Evolutionary conservation across 768 basidiomycete species (phyloP).

Genomic region (Clavaria fumosa): DNA sequence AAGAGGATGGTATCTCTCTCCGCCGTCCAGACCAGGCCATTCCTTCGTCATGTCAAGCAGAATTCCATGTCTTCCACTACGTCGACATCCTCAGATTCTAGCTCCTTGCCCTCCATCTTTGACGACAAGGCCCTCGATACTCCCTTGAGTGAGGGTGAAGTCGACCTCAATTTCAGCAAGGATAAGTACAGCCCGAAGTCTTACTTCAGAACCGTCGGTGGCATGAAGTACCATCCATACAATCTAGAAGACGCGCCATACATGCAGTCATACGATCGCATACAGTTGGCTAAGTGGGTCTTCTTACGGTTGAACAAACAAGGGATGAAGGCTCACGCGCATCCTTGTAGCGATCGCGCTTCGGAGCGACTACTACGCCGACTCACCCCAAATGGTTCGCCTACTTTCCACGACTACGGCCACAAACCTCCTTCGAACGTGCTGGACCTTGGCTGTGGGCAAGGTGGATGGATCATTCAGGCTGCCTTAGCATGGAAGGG

Average conservation of each 20-base stretch:
- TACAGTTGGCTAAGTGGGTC: slow-evolving; percentile 43
- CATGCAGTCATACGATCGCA: slow-evolving; percentile 50
- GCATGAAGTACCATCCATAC: slow-evolving; percentile 44
- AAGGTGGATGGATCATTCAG: slow-evolving; percentile 50
- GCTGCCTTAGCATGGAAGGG: slow-evolving; percentile 48
- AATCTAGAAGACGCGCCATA: slow-evolving; percentile 33
- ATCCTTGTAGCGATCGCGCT: slow-evolving; percentile 38
- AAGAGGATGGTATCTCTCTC: no score
- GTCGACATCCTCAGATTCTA: no score
- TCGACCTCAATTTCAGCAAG: no score
- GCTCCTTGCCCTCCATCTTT: no score
- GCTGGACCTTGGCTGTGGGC: slow-evolving; percentile 66
- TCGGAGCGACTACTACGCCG: slow-evolving; percentile 38
- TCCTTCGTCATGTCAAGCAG: no score
- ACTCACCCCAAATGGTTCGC: slow-evolving; percentile 36
- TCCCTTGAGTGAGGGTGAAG: no score
- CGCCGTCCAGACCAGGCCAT: no score
- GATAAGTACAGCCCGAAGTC: slow-evolving; percentile 14
- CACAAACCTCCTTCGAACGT: slow-evolving; percentile 35
- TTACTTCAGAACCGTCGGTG: slow-evolving; percentile 2
- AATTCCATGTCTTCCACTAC: no score
- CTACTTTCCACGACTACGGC: slow-evolving; percentile 43
- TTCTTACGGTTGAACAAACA: slow-evolving; percentile 5
- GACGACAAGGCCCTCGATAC: no score
- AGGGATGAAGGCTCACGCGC: slow-evolving; percentile 10